Evolutionary conservation across 108 stramenopile genomes (phyloP).

Genomic region (Phaeodactylum tricornutum): DNA sequence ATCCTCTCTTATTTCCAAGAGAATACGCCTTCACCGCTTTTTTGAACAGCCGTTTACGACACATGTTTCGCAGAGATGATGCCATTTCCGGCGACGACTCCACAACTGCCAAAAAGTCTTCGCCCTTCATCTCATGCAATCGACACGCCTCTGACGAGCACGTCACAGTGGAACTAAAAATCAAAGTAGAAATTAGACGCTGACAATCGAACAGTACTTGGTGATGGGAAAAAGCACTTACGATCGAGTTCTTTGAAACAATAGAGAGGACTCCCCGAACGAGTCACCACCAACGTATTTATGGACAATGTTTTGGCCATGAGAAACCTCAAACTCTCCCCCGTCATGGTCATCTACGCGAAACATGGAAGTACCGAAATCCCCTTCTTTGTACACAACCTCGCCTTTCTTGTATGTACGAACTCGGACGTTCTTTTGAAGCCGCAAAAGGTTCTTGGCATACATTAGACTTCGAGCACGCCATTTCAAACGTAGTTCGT

Average conservation of each 20-base stretch:
- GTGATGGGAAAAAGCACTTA: no score
- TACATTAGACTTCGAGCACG: slow-evolving; percentile 37
- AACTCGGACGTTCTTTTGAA: slow-evolving; percentile 41
- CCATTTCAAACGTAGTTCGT: slow-evolving; percentile 43
- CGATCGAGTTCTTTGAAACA: slow-evolving; percentile 46
- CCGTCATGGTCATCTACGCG: slow-evolving; percentile 47
- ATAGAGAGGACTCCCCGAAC: slow-evolving; percentile 61
- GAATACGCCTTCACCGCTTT: slow-evolving; percentile 53
- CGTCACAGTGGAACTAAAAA: slow-evolving; percentile 54
- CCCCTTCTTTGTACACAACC: slow-evolving; percentile 61
- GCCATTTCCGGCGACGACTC: slow-evolving; percentile 44
- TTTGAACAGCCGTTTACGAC: slow-evolving; percentile 47
- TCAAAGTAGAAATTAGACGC: no score
- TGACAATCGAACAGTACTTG: no score
- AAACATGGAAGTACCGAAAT: slow-evolving; percentile 50
- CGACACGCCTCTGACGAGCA: slow-evolving; percentile 41
- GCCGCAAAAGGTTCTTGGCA: slow-evolving; percentile 54
- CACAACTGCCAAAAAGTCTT: slow-evolving; percentile 48
- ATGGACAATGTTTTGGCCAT: slow-evolving; percentile 32
- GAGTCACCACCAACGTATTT: slow-evolving; percentile 44
- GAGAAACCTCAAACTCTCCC: slow-evolving; percentile 44
- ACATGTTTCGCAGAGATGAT: slow-evolving; percentile 43
- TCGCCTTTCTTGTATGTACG: slow-evolving; percentile 44
- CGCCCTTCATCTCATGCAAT: slow-evolving; percentile 52
- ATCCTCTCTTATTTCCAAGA: slow-evolving; percentile 36